Evolutionary conservation across 768 basidiomycete genomes (phyloP).

Genomic region (Macrolepiota fuliginosa): DNA sequence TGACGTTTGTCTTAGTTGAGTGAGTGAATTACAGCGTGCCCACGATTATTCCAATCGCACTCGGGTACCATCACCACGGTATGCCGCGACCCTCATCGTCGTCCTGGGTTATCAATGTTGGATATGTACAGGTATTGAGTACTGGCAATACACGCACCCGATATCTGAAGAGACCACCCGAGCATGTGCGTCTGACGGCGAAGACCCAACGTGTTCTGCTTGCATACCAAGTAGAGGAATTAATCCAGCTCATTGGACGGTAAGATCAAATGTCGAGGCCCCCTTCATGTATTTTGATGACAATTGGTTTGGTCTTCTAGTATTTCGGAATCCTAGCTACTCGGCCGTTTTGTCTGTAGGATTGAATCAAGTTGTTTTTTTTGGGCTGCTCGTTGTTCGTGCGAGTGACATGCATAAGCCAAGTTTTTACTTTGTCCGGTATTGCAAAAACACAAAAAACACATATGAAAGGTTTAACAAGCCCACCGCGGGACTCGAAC

Average conservation of each 20-base stretch:
- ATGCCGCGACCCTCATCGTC: background rate
- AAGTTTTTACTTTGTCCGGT: no score
- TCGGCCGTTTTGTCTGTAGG: constrained; percentile 21
- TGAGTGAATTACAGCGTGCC: constrained; percentile 36
- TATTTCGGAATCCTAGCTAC: constrained; percentile 38
- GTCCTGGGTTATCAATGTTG: background rate
- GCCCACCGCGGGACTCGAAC: background rate
- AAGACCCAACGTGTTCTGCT: constrained; percentile 48
- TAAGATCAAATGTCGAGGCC: constrained; percentile 21
- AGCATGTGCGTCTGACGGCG: constrained; percentile 42
- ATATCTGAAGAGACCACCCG: constrained; percentile 36
- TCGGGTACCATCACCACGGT: constrained; percentile 59
- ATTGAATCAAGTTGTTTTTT: background rate
- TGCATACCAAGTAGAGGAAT: constrained; percentile 44
- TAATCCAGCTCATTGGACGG: constrained; percentile 44
- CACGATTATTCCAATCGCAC: constrained; percentile 42
- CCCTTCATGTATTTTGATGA: background rate
- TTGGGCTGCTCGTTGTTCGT: background rate
- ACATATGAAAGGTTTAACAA: background rate
- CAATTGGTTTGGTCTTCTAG: constrained; percentile 19
- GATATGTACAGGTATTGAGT: constrained; percentile 40
- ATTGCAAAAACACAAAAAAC: no score
- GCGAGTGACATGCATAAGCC: no score
- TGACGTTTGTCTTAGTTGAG: background rate
- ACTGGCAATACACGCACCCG: constrained; percentile 47